Evolutionary conservation across 768 basidiomycete genomes (phyloP).

Genomic region (Lactifluus hygrophoroides): DNA sequence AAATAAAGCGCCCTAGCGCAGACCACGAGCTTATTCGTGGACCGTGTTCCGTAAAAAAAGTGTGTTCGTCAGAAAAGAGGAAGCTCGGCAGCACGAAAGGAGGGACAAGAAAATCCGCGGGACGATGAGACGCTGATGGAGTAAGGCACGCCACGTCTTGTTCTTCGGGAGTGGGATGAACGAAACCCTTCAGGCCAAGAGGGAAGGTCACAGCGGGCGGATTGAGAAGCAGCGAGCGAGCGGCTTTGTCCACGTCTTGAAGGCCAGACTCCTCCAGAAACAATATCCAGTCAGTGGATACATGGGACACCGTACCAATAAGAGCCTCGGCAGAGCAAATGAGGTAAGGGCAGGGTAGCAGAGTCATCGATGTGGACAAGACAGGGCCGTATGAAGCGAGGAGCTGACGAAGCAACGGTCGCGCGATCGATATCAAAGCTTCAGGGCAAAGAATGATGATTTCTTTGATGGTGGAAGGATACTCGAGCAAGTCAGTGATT

Average conservation of each 20-base stretch:
- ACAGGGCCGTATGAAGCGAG: not conserved
- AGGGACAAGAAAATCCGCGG: constrained; percentile 47
- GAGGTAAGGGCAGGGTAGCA: constrained; percentile 2
- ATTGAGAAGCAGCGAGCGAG: constrained; percentile 6
- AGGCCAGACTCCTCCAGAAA: constrained; percentile 14
- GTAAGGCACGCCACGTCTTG: constrained; percentile 18
- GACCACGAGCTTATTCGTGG: constrained; percentile 26
- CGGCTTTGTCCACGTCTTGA: not conserved
- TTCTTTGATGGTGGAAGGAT: constrained; percentile 5
- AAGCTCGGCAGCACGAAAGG: constrained; percentile 45
- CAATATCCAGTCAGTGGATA: constrained; percentile 11
- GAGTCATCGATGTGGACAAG: constrained; percentile 1
- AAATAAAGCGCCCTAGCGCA: constrained; percentile 24
- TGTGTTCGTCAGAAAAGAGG: constrained; percentile 25
- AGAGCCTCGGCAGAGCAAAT: not conserved
- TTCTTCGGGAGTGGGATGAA: not conserved
- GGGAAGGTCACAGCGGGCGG: constrained; percentile 19
- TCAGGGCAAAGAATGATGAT: constrained; percentile 17
- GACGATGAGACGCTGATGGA: constrained; percentile 27
- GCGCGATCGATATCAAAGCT: constrained; percentile 8
- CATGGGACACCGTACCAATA: constrained; percentile 3
- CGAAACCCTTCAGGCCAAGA: constrained; percentile 14
- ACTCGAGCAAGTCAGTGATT: not conserved
- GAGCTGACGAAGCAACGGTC: constrained; percentile 7
- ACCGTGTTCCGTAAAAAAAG: constrained; percentile 14